Conservation (phyloP, 345 rosid genomes). For the Cardamine chenopodiifolia region DNA sequence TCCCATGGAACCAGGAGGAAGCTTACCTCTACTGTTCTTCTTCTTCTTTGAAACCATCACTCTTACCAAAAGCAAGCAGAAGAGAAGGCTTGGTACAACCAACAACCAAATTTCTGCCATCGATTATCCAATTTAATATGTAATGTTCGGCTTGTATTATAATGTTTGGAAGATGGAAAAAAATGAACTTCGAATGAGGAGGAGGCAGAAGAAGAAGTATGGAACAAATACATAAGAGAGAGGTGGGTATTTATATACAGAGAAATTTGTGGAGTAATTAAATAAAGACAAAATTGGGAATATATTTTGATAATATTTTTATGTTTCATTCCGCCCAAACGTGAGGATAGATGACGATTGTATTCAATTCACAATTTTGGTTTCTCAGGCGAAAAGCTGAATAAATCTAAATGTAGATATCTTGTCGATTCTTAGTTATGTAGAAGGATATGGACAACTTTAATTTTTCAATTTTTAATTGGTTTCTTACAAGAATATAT, state of each 20-base stretch:
- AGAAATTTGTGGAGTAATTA: slow-evolving; percentile 9
- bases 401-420: slow-evolving; percentile 43
- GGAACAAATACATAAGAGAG: slow-evolving; percentile 19
- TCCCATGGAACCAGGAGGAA: slow-evolving; percentile 92
- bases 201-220: slow-evolving; percentile 9
- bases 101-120: slow-evolving; percentile 32
- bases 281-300: slow-evolving; percentile 21
- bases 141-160: background rate
- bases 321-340: slow-evolving; percentile 19
- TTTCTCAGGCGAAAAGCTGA: slow-evolving; percentile 41
- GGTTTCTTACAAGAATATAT: background rate
- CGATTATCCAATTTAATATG: background rate
- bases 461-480: background rate
- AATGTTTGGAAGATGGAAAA: slow-evolving; percentile 8
- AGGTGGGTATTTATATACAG: slow-evolving; percentile 37
- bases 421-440: slow-evolving; percentile 41
- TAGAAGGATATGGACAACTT: slow-evolving; percentile 40
- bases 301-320: slow-evolving; percentile 5
- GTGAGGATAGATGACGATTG: slow-evolving; percentile 27
- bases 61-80: slow-evolving; percentile 32
- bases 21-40: slow-evolving; percentile 44
- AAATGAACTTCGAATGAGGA: background rate
- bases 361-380: slow-evolving; percentile 38
- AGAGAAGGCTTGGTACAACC: slow-evolving; percentile 25
- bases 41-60: slow-evolving; percentile 28